These are phyloP conservation scores for Phlebiopsis flavidoalba DNA, from an alignment of 768 basidiomycete species.

Conservation along the genomic window DNA sequence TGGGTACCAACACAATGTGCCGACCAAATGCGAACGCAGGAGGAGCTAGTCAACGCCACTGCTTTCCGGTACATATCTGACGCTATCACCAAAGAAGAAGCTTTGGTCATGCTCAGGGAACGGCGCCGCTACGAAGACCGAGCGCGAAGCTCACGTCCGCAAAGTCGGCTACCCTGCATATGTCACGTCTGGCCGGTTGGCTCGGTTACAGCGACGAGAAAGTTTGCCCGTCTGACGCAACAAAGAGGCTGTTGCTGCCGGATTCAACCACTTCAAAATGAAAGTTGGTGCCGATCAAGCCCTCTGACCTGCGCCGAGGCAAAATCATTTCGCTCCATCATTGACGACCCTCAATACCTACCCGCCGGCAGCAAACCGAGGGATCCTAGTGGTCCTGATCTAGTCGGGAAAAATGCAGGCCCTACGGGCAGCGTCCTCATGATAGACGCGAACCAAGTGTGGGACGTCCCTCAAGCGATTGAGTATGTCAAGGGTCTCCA, in stretches of 20 bases:
- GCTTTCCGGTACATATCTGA: slow-evolving; percentile 92
- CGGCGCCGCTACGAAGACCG: slow-evolving; percentile 73
- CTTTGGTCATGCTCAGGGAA: slow-evolving; percentile 72
- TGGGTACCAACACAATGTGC: background rate
- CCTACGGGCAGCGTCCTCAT: slow-evolving; percentile 92
- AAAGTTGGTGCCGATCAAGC: slow-evolving; percentile 87
- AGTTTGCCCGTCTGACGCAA: slow-evolving; percentile 79
- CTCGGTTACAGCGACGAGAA: slow-evolving; percentile 93
- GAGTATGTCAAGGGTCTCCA: slow-evolving; percentile 81
- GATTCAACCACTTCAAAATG: slow-evolving; percentile 99
- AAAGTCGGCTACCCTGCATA: slow-evolving; percentile 87
- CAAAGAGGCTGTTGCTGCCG: slow-evolving; percentile 74
- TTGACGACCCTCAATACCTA: slow-evolving; percentile 85
- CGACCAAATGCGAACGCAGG: slow-evolving; percentile 33
- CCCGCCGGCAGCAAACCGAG: slow-evolving; percentile 53
- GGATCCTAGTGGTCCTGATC: slow-evolving; percentile 54
- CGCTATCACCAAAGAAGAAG: slow-evolving; percentile 88
- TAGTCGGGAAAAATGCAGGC: slow-evolving; percentile 89
- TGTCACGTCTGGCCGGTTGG: slow-evolving; percentile 92
- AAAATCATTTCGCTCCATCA: slow-evolving; percentile 89
- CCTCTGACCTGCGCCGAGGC: slow-evolving; percentile 82
- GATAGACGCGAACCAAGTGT: slow-evolving; percentile 97
- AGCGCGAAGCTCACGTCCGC: slow-evolving; percentile 71
- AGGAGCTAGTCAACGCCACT: slow-evolving; percentile 70
- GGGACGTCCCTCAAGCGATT: slow-evolving; percentile 91